Base-by-base conservation (phyloP, 306 rosid genomes). In the Cucumis hystrix region DNA sequence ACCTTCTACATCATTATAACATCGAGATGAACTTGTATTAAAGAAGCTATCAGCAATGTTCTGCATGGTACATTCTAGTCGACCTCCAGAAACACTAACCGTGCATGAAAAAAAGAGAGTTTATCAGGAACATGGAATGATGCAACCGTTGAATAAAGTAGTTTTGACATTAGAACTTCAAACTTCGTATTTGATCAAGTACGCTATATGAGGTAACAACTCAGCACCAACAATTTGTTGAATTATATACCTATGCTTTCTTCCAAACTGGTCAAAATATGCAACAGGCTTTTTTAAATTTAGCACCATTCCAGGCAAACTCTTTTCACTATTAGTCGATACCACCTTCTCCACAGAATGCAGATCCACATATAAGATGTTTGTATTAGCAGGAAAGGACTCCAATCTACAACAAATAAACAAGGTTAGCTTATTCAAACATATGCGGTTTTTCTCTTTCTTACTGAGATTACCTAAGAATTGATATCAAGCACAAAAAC, bases 231-330 rank as follows among this genome's bases (percentile, higher is more conserved):
- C 58, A 6, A 70, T 47, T 21, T 23, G 75, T 23, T 21, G 37
- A 65, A 65, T 67, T 2, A n/a, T 16, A 21, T 86, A 95, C 97
- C 99, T 89, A 43, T 76, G 90, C 71, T 52, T 78, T 81, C 82
- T 83, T 79, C 97, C 99, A 77, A 83, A 88, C 75, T 86, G 87
- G 83, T 95, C 99, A 25, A 76, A 87, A 85, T 89, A 95, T 9
- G 75, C 84, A 75, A 89, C 84, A 52, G 87, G 81, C 86, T 89
- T 95, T 84, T 82, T 89, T 18, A 88, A 87, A 88, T 95, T 95
- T 73, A 95, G 87, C 90, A 95, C 98, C 99, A 92, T 95, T 79
- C 99, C 99, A 51, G 99, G 99, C 77, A 95, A 91, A 87, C 97
- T 83, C 71, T 84, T 88, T 68, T 78, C 87, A 82, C 72, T 81